Evolutionary conservation across 257 asterid species (phyloP).

Genomic region (Paulownia fortunei): DNA sequence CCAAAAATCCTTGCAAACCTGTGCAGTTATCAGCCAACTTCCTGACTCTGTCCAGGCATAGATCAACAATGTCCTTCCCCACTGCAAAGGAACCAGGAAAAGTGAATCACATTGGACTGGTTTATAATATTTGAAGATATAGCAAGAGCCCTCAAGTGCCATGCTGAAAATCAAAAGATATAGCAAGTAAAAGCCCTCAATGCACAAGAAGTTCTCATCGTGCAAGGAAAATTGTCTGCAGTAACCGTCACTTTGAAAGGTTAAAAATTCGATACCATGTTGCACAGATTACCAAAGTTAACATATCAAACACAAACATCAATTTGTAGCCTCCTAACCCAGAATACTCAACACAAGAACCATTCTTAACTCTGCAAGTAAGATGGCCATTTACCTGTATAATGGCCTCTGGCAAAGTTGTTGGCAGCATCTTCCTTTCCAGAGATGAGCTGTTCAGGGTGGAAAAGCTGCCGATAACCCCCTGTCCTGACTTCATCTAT

Average conservation of each 20-base stretch:
- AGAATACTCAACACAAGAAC: background rate
- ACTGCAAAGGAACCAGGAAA: conserved; percentile 47
- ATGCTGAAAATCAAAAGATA: background rate
- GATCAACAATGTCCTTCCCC: conserved; percentile 87
- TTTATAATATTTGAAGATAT: background rate
- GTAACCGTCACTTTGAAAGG: background rate
- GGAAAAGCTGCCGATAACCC: conserved; percentile 90
- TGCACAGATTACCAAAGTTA: background rate
- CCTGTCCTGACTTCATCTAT: conserved; percentile 88
- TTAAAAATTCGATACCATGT: background rate
- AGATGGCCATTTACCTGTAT: conserved; percentile 56
- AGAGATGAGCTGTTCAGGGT: conserved; percentile 92
- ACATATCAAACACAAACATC: conserved; percentile 7
- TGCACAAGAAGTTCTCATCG: background rate
- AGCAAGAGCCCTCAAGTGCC: background rate
- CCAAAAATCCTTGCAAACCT: conserved; percentile 91
- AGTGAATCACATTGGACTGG: background rate
- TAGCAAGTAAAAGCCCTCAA: background rate
- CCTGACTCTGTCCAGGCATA: conserved; percentile 85
- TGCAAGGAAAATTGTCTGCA: background rate
- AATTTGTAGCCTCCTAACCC: background rate
- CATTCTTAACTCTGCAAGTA: background rate
- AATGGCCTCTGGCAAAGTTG: conserved; percentile 91
- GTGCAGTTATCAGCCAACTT: conserved; percentile 96
- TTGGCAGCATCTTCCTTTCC: conserved; percentile 98